These are phyloP conservation scores for Brassica nigra DNA, from an alignment of 345 rosid species.

Conservation along the genomic window DNA sequence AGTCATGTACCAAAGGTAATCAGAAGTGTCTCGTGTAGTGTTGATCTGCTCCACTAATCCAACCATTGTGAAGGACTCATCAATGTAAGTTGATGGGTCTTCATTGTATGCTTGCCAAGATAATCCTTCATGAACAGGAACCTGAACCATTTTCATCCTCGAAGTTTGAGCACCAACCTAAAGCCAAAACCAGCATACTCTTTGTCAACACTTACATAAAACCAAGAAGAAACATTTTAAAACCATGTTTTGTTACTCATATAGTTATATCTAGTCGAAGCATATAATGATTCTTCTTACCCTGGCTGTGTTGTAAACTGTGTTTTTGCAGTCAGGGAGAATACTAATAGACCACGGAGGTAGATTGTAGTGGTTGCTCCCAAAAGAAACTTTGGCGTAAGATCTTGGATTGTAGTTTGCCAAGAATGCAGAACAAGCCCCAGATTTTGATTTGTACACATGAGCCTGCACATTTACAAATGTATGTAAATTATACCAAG, in stretches of 20 bases:
- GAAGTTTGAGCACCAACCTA: conserved; percentile 92
- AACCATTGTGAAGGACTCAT: conserved; percentile 67
- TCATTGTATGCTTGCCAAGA: conserved; percentile 95
- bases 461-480: conserved; percentile 62
- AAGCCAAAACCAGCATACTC: conserved; percentile 13
- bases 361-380: conserved; percentile 78
- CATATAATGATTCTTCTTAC: conserved; percentile 41
- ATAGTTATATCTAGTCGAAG: no score
- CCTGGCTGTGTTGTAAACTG: conserved; percentile 97
- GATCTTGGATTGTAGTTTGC: conserved; percentile 73
- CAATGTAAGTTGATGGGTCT: conserved; percentile 64
- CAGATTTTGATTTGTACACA: conserved; percentile 72
- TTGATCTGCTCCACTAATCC: conserved; percentile 98
- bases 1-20: conserved; percentile 97
- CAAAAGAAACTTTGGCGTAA: conserved; percentile 70
- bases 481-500: not conserved
- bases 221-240: conserved; percentile 1
- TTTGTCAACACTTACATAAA: not conserved
- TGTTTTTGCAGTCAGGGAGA: conserved; percentile 98
- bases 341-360: conserved; percentile 99
- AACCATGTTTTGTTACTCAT: not conserved
- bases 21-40: conserved; percentile 83
- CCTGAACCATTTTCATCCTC: conserved; percentile 82
- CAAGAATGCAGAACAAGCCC: conserved; percentile 95
- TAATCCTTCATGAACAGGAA: conserved; percentile 79